Evolutionary conservation across 1,284 basidiomycete genomes (phyloP).

Genomic region (Ganoderma lucidum): DNA sequence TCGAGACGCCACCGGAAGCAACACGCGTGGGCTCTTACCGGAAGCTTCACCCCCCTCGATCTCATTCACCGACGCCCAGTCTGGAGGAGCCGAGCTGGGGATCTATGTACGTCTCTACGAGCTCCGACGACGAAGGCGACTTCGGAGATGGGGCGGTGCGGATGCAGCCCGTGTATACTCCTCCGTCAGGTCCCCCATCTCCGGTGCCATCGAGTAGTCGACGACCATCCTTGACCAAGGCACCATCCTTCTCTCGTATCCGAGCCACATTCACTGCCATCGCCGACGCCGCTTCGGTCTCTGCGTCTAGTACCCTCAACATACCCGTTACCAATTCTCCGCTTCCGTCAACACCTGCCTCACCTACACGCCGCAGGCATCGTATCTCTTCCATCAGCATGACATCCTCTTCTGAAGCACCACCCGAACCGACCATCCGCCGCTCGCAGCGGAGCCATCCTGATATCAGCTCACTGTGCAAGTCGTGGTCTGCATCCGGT

Average conservation of each 20-base stretch:
- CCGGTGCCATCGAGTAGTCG: background rate
- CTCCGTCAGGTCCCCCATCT: background rate
- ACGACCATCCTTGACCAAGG: slow-evolving; percentile 20
- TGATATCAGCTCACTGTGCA: slow-evolving; percentile 63
- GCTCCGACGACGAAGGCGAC: slow-evolving; percentile 38
- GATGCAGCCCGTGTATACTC: slow-evolving; percentile 14
- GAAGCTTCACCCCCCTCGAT: slow-evolving; percentile 17
- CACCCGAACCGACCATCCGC: slow-evolving; percentile 59
- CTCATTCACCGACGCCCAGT: slow-evolving; percentile 26
- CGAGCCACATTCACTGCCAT: slow-evolving; percentile 36
- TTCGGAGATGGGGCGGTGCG: slow-evolving; percentile 26
- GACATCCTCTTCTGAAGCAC: slow-evolving; percentile 46
- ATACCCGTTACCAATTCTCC: slow-evolving; percentile 20
- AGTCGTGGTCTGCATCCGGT: slow-evolving; percentile 61
- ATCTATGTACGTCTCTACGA: slow-evolving; percentile 41
- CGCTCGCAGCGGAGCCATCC: slow-evolving; percentile 60
- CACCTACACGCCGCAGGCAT: slow-evolving; percentile 22
- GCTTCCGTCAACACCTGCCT: slow-evolving; percentile 13
- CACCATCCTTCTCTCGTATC: slow-evolving; percentile 31
- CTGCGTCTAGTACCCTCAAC: slow-evolving; percentile 31
- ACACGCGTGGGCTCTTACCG: slow-evolving; percentile 22
- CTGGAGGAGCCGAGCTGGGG: slow-evolving; percentile 57
- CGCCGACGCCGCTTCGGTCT: slow-evolving; percentile 32
- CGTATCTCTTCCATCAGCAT: slow-evolving; percentile 41
- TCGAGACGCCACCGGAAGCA: slow-evolving; percentile 3